Evolutionary conservation across 208 protist genomes (phyloP), one percentile per base, ranked within the genome.

Genomic region (Leishmania mexicana): DNA sequence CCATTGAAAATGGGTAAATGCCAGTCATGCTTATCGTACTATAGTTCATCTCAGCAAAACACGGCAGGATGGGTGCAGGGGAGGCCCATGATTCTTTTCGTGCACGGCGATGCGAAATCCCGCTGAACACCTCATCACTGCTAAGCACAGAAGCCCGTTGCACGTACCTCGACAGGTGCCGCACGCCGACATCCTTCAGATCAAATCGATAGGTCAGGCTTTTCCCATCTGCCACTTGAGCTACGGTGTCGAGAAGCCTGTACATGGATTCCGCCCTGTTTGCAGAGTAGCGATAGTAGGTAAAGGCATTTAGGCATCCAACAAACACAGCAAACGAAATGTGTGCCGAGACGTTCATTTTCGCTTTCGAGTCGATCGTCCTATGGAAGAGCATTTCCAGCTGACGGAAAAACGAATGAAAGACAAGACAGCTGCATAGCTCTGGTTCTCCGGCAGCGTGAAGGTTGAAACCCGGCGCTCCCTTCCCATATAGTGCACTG

Each of bases 361-460:
- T 68, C 2, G 21, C 74, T 4, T 65, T 31, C 38, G 71, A 68
- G 38, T 54, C 28, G 11, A 78, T 45, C 4, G 17, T 6, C 0
- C 57, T 19, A 42, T 40, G 28, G 70, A 85, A 85, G 7, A 76
- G 8, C 3, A 5, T 58, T 40, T 78, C 62, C 21, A 82, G 38
- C 42, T 75, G 1, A 42, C 78, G 45, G 67, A 80, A 81, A 76
- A 76, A 85, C 1, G 73, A 49, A n/a, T 82, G 64, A 70, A 79
- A 85, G 7, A 76, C 58, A n/a, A 81, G n/a, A 54, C 82, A 85
- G 54, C 78, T 72, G 35, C 82, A 85, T 8, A 85, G 58, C 65
- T 85, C 82, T 38, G 78, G 54, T 53, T 85, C 82, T 0, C 70
- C 76, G 5, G 54, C 40, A 7, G 82, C 47, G 57, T 80, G 74